These are phyloP conservation scores for Suillus ampliporus DNA, from an alignment of 768 basidiomycete species.

Conservation along the genomic window DNA sequence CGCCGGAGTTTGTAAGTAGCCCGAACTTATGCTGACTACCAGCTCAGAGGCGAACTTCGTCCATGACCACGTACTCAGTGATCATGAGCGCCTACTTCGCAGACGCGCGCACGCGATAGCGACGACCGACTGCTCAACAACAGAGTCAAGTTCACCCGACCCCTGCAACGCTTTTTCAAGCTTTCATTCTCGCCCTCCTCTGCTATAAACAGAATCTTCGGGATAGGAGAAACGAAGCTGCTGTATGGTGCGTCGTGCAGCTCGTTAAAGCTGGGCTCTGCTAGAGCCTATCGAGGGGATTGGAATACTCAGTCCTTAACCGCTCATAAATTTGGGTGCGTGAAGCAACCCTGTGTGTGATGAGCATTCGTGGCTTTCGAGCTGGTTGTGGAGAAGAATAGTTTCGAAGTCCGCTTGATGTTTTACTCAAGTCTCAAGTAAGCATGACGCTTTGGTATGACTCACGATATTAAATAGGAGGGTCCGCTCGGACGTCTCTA, in stretches of 20 bases:
- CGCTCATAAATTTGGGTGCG: slow-evolving; percentile 59
- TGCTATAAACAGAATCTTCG: slow-evolving; percentile 50
- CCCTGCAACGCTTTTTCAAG: slow-evolving; percentile 17
- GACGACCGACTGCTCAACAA: no score
- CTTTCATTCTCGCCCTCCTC: slow-evolving; percentile 35
- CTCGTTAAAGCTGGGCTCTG: slow-evolving; percentile 61
- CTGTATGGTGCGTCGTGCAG: slow-evolving; percentile 72
- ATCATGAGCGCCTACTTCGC: no score
- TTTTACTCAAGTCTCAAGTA: no score
- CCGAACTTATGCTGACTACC: no score
- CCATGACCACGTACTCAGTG: no score
- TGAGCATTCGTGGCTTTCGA: slow-evolving; percentile 74
- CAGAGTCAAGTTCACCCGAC: no score
- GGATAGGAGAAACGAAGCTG: slow-evolving; percentile 35
- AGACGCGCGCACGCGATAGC: no score
- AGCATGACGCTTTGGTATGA: no score
- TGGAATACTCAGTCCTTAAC: slow-evolving; percentile 82
- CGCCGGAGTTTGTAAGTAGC: no score
- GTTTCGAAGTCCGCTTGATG: no score
- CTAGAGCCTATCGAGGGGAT: slow-evolving; percentile 67
- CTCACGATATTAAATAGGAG: no score
- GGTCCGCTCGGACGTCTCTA: no score
- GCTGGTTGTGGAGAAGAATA: slow-evolving; percentile 36
- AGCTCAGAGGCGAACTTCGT: neutral
- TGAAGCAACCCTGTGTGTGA: slow-evolving; percentile 50